Base-by-base conservation (phyloP, 148 eudicot genomes). In the Chenopodium album region DNA sequence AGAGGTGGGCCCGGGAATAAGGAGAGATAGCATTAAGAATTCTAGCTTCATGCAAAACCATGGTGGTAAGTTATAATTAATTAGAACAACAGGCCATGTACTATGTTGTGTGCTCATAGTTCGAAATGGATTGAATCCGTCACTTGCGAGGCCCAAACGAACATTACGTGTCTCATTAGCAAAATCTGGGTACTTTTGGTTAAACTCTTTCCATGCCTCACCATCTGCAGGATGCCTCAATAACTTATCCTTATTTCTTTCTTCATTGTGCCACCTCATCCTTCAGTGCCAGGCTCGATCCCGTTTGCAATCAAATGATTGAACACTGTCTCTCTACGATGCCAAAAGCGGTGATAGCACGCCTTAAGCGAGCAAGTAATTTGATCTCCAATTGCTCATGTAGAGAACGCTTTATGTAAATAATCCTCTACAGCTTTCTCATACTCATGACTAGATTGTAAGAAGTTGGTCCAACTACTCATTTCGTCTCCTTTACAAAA, bases 41-140 rank as follows among this genome's bases (percentile, higher is more conserved):
- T 74, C 63, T 23, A 19, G 11, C 19, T 74, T 74, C 77, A 74
- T 74, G 13, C 17, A 11, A 2, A 50, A 12, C 77, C 77, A 74
- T n/a, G 63, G 77, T 4, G 77, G 37, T 47, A 74, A 26, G 19
- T 74, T 74, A 9, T 74, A 48, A 23, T 74, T 74, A 74, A 37
- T 47, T 0, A 74, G 9, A 28, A 74, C 60, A 26, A 74, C 37
- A 26, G 62, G 37, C 63, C 7, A 37, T 37, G 44, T 37, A 37
- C 44, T 37, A 37, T 37, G 44, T 37, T 37, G 44, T 37, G 44
- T 37, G 44, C 44, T 37, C 7, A 37, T 37, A 37, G 44, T 37
- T 37, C 44, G 44, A 37, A 37, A 37, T 37, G 44, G 44, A 37
- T 37, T 37, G 44, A 37, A 5, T 37, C 7, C 7, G 44, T 37